phyloP scores from a whole-genome alignment of 164 flowering plant species.

The Dillenia turbinata region DNA sequence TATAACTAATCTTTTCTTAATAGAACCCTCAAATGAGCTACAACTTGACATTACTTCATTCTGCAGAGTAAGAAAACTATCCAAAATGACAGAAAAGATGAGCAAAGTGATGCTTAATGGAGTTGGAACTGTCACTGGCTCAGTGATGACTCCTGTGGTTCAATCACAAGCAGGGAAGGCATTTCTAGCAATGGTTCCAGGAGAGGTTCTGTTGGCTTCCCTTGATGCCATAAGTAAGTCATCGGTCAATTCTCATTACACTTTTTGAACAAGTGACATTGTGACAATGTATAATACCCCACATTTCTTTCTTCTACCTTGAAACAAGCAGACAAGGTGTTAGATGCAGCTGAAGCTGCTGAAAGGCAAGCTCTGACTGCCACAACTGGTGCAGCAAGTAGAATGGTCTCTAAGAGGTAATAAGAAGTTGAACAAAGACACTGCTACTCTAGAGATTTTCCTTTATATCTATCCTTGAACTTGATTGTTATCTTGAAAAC shows the following conservation, averaged over 20 bases:
- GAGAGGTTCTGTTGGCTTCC: conserved; percentile 82
- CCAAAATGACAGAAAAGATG: conserved; percentile 77
- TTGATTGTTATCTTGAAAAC: too few relatives aligned
- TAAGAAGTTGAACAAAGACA: not conserved
- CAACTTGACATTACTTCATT: not conserved
- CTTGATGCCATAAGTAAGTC: conserved; percentile 89
- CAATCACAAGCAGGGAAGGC: conserved; percentile 66
- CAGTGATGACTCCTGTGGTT: conserved; percentile 56
- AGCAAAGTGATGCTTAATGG: conserved; percentile 67
- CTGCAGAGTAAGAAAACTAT: conserved; percentile 60
- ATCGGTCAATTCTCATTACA: not conserved
- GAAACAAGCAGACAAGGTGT: conserved; percentile 38
- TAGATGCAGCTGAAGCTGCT: conserved; percentile 89
- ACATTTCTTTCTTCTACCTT: not conserved
- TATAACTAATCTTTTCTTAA: too few relatives aligned
- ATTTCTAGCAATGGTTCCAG: conserved; percentile 64
- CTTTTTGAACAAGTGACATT: not conserved
- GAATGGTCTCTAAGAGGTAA: conserved; percentile 63
- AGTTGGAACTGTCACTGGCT: conserved; percentile 50
- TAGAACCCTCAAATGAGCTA: too few relatives aligned
- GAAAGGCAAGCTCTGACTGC: conserved; percentile 70
- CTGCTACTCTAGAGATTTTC: too few relatives aligned
- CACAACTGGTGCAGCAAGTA: conserved; percentile 56
- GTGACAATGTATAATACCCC: too few relatives aligned
- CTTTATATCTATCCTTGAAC: too few relatives aligned